phyloP scores from a whole-genome alignment of 805 yeast species.

The Saturnispora silvae region DNA sequence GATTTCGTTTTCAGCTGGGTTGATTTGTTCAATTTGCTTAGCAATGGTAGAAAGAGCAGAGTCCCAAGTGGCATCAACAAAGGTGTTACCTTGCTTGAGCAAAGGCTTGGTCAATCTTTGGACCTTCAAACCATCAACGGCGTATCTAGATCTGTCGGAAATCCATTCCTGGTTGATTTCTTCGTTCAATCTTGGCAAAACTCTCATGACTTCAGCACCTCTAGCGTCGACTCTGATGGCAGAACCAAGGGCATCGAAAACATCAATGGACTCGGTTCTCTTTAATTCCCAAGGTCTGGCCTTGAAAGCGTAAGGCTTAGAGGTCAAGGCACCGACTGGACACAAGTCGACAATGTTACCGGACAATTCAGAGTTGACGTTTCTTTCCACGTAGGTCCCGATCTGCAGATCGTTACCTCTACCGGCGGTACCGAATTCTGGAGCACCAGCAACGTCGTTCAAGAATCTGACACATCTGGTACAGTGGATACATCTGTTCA shows the following conservation, averaged over 20 bases:
- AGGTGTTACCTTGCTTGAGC: constrained; percentile 56
- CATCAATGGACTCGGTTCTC: constrained; percentile 80
- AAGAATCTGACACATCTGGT: constrained; percentile 84
- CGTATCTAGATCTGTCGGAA: constrained; percentile 77
- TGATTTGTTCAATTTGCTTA: constrained; percentile 42
- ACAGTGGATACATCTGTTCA: constrained; percentile 90
- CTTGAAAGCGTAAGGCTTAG: constrained; percentile 84
- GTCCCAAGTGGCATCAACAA: constrained; percentile 77
- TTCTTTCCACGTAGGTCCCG: constrained; percentile 80
- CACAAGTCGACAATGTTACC: constrained; percentile 83
- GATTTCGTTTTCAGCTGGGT: constrained; percentile 59
- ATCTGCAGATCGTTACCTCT: constrained; percentile 90
- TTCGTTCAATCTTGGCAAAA: constrained; percentile 75
- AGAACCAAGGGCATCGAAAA: constrained; percentile 73
- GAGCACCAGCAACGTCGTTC: constrained; percentile 88
- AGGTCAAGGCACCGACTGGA: constrained; percentile 87
- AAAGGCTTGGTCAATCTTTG: constrained; percentile 79
- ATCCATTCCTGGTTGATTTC: constrained; percentile 89
- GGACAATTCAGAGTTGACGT: constrained; percentile 72
- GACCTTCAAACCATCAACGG: constrained; percentile 76
- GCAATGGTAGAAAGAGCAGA: constrained; percentile 67
- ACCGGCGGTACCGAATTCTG: constrained; percentile 81
- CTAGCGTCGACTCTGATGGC: constrained; percentile 77
- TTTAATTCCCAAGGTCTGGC: constrained; percentile 92
- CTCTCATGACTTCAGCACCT: constrained; percentile 81